These are phyloP conservation scores for Knoxia roxburghii DNA, from an alignment of 257 asterid species.

Conservation along the genomic window DNA sequence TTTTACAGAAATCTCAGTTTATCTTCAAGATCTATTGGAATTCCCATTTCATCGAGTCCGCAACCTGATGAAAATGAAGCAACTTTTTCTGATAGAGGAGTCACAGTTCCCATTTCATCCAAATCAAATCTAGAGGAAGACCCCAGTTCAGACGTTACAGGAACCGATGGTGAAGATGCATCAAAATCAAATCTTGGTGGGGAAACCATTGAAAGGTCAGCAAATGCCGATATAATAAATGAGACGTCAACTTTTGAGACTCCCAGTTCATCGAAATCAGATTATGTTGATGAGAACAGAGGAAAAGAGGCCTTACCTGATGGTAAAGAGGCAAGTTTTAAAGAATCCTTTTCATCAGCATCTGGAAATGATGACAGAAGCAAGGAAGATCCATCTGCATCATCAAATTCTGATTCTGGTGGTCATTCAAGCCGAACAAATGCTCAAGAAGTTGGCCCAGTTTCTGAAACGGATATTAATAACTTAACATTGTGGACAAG, in stretches of 20 bases:
- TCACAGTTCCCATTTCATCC: not conserved
- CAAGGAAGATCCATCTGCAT: conserved; percentile 16
- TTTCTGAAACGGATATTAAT: not conserved
- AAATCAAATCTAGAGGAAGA: conserved; percentile 10
- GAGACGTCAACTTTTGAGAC: conserved; percentile 9
- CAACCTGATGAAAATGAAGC: conserved; percentile 18
- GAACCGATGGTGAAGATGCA: conserved; percentile 1
- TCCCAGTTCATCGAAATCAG: not conserved
- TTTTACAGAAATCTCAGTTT: conserved; percentile 28
- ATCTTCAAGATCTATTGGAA: conserved; percentile 32
- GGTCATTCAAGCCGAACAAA: conserved; percentile 16
- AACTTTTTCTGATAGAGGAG: not conserved
- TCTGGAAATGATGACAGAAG: conserved; percentile 6
- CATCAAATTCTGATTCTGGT: conserved; percentile 17
- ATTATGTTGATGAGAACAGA: not conserved
- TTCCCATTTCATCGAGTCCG: conserved; percentile 24
- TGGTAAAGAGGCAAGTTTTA: conserved; percentile 10
- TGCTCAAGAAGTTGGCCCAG: conserved; percentile 9
- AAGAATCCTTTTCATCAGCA: conserved; percentile 20
- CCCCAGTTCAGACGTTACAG: not conserved
- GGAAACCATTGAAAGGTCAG: conserved; percentile 1
- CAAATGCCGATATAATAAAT: not conserved
- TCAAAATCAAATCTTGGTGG: conserved; percentile 31
- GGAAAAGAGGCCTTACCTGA: conserved; percentile 1
- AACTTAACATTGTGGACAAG: conserved; percentile 20